Evolutionary conservation across 169 alveolate species (phyloP), one percentile per base, ranked within the genome.

Genomic region (Plasmodium inui): DNA sequence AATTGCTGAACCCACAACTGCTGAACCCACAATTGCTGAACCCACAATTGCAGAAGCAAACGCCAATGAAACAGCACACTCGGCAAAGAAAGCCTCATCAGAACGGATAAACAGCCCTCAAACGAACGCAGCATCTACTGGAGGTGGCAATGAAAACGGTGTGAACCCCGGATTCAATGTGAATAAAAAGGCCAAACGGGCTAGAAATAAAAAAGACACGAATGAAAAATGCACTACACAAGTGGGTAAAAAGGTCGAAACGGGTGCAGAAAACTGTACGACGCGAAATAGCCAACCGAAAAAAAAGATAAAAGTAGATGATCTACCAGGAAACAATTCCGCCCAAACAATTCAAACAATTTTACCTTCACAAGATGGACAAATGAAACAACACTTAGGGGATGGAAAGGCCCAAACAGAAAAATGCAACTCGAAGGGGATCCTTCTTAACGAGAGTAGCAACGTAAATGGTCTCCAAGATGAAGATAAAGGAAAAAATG

Each of bases 191-290:
- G 70, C 50, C 53, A 86, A 34, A 39, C 78, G 72, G 70, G 7
- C 12, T 37, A 76, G n/a, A 53, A 86, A 57, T 19, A 39, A 19
- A 41, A 83, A 83, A 70, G 82, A 61, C 34, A 32, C 12, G 30
- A 71, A 72, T 70, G 37, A 71, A 71, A 83, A 83, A 70, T n/a
- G 46, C 10, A 67, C 32, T 12, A 83, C 92, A 19, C 72, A 83
- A 26, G 28, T 39, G 12, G n/a, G 73, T 39, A 83, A 70, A 71
- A 83, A 41, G 30, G 46, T 50, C 44, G 50, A 67, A 83, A 30
- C 1, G 19, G 76, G 53, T 39, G 92, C 30, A 34, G 53, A 37
- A 41, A 71, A 83, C 9, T 41, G 46, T 57, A 57, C 10, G 26
- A 17, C 22, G 39, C 22, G 32, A 55, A 82, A 8, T 82, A 32